Evolutionary conservation across 192 early-diverging fungal genomes (phyloP).

Genomic region (Phlyctochytrium bullatum): DNA sequence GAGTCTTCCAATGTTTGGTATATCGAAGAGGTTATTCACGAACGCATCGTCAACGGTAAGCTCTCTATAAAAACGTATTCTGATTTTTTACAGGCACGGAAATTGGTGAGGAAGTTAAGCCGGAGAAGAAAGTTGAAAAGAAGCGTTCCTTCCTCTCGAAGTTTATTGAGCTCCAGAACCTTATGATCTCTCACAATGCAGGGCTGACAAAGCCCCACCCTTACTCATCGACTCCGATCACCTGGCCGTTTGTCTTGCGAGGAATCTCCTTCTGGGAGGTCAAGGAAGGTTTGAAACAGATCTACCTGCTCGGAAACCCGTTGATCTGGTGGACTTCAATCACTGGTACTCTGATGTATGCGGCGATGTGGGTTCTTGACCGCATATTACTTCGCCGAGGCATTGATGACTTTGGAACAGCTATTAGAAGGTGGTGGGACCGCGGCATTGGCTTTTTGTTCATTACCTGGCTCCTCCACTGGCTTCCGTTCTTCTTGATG

Average conservation of each 20-base stretch:
- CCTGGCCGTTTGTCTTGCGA: conserved; percentile 84
- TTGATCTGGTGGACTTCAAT: conserved; percentile 76
- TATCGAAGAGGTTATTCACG: conserved; percentile 69
- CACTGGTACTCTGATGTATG: conserved; percentile 62
- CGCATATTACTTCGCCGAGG: conserved; percentile 70
- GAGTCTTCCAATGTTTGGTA: conserved; percentile 77
- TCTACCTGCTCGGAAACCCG: conserved; percentile 90
- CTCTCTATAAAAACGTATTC: conserved; percentile 4
- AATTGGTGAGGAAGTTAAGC: conserved; percentile 26
- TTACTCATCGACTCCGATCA: conserved; percentile 82
- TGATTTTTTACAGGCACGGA: conserved; percentile 28
- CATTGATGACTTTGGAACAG: conserved; percentile 53
- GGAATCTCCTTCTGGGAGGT: conserved; percentile 94
- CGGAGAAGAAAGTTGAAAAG: conserved; percentile 44
- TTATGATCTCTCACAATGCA: conserved; percentile 90
- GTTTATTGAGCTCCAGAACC: conserved; percentile 81
- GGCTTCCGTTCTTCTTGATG: conserved; percentile 89
- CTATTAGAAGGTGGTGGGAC: conserved; percentile 59
- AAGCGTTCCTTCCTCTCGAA: conserved; percentile 76
- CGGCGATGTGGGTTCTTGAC: conserved; percentile 65
- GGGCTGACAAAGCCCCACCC: conserved; percentile 88
- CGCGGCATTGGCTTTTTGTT: conserved; percentile 73
- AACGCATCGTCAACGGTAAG: conserved; percentile 57
- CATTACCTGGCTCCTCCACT: conserved; percentile 82
- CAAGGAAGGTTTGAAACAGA: conserved; percentile 72